Percentiles rank a stretch among this genome's conserved stretches.
Evolutionary conservation across 2,329 filamentous ascomycete species (phyloP).

Genomic region (Kalaharituber pfeilii): DNA sequence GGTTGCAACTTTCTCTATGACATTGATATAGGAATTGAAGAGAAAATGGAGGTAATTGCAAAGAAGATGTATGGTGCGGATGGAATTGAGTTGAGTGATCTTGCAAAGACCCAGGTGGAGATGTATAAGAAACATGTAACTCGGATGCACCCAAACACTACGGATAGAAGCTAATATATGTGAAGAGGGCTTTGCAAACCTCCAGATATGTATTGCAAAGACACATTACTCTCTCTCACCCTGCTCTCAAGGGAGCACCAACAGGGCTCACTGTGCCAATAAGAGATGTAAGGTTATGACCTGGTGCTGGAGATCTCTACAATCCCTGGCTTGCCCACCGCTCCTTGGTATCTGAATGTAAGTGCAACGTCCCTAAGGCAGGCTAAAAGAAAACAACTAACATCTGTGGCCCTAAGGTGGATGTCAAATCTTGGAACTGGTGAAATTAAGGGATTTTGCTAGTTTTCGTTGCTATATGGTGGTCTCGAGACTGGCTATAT

Average conservation of each 20-base stretch:
- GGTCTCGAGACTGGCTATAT: too few relatives aligned
- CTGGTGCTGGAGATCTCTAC: conserved; percentile 92
- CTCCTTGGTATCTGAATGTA: conserved; percentile 80
- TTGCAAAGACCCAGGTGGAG: conserved; percentile 91
- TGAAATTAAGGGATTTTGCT: conserved; percentile 80
- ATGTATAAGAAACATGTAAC: conserved; percentile 62
- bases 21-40: conserved; percentile 61
- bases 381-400: too few relatives aligned
- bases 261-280: conserved; percentile 90
- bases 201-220: conserved; percentile 95
- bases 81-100: conserved; percentile 78
- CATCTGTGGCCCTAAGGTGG: conserved; percentile 27
- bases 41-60: conserved; percentile 80
- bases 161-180: background rate
- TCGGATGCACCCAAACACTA: too few relatives aligned
- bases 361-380: too few relatives aligned
- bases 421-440: conserved; percentile 61
- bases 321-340: conserved; percentile 86
- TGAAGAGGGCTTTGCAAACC: conserved; percentile 54
- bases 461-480: too few relatives aligned
- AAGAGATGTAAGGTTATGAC: conserved; percentile 80
- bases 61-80: conserved; percentile 87
- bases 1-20: conserved; percentile 79
- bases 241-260: conserved; percentile 83
- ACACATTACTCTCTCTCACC: conserved; percentile 88